A percentile compares a stretch with the other conserved stretches of the same genome.
These are phyloP conservation scores for Prunus yedoensis DNA, from an alignment of 331 rosid genomes.

Conservation along the genomic window DNA sequence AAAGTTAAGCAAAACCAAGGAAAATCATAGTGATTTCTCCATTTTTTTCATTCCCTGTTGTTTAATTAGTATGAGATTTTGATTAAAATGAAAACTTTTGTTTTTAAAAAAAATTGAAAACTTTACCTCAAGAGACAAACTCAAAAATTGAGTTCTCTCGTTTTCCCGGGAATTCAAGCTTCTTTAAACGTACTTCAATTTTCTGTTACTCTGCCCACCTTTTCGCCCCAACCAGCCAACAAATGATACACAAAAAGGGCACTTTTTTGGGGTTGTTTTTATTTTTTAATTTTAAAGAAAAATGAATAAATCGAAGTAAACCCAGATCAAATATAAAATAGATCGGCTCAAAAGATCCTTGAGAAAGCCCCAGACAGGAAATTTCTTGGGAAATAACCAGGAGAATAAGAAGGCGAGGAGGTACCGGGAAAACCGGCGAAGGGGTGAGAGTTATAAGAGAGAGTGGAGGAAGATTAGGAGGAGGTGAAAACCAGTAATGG, in stretches of 20 bases:
- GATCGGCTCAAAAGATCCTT: not conserved
- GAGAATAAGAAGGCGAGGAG: too few species aligned
- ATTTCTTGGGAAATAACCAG: too few species aligned
- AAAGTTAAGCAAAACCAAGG: not conserved
- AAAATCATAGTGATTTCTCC: not conserved
- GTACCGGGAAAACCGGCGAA: too few species aligned
- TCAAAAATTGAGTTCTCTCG: not conserved
- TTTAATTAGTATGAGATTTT: not conserved
- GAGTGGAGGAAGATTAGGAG: too few species aligned
- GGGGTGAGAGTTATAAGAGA: too few species aligned
- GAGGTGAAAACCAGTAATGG: too few species aligned
- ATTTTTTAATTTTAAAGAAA: not conserved
- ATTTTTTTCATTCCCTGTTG: not conserved
- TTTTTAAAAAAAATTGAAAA: too few species aligned
- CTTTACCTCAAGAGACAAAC: not conserved
- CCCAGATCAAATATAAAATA: not conserved
- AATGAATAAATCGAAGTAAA: not conserved
- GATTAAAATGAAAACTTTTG: not conserved
- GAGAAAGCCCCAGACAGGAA: not conserved
- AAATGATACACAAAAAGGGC: not conserved
- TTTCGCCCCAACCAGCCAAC: not conserved
- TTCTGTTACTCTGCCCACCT: not conserved
- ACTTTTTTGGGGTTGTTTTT: not conserved
- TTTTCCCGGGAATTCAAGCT: conserved; percentile 7
- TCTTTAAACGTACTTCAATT: conserved; percentile 1